Percentiles rank a stretch among this genome's conserved stretches.
Evolutionary conservation across 2,329 filamentous ascomycete genomes (phyloP).

Genomic region (Raffaelea ambrosiae): DNA sequence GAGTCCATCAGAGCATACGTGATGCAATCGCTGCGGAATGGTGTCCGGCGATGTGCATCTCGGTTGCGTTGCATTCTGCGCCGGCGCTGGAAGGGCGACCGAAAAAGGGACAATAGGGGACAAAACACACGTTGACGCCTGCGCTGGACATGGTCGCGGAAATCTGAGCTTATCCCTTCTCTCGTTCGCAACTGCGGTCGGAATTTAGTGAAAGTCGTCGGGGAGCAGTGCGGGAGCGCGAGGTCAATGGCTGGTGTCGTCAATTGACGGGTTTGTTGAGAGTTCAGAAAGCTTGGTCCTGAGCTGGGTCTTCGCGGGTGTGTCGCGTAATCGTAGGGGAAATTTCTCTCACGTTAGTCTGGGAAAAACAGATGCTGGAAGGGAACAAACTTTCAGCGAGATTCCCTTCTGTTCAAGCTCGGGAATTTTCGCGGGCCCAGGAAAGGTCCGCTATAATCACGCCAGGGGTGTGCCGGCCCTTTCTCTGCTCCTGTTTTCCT

Average conservation of each 20-base stretch:
- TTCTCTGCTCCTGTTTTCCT: not conserved
- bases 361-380: not conserved
- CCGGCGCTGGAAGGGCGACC: not conserved
- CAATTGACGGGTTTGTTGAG: slow-evolving; percentile 10
- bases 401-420: not conserved
- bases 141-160: slow-evolving; percentile 19
- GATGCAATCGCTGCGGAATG: no score
- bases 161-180: not conserved
- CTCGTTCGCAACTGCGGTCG: slow-evolving; percentile 7
- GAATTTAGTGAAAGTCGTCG: slow-evolving; percentile 5
- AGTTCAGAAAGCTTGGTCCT: slow-evolving; percentile 2
- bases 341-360: slow-evolving; percentile 11
- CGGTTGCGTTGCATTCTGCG: not conserved
- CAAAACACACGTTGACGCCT: slow-evolving; percentile 22
- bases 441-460: not conserved
- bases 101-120: not conserved
- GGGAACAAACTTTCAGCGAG: not conserved
- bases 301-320: slow-evolving; percentile 2
- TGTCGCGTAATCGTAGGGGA: slow-evolving; percentile 8
- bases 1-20: no score
- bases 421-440: slow-evolving; percentile 9
- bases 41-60: no score
- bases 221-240: no score
- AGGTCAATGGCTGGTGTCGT: not conserved
- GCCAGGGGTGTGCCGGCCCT: not conserved